Evolutionary conservation across 2,329 filamentous ascomycete species (phyloP), one percentile per base, ranked within the genome.

Genomic region (Xylaria multiplex): DNA sequence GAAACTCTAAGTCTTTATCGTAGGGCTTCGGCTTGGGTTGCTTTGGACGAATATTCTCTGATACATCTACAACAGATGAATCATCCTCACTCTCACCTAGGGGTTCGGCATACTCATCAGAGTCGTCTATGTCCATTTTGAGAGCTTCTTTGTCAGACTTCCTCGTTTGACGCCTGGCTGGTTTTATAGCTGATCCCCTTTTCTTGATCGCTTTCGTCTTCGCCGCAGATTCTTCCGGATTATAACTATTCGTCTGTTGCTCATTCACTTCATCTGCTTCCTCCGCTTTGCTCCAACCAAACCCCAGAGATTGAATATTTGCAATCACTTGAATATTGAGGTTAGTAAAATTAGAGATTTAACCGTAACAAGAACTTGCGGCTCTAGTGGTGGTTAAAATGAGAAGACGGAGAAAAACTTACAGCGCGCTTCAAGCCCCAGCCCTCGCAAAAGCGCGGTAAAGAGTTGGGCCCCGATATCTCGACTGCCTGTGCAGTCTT

Each of bases 381-480:
- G 7, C 24, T 14, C 9, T 9, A 6, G 5, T 8, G 19, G 45
- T n/a, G 9, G 22, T 5, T 9, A 53, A 45, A 42, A 24, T 3
- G 35, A n/a, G 37, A 24, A 16, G 19, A 45, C 13, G 45, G 5
- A n/a, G 2, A 40, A 19, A 24, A n/a, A 68, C 66, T 49, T 48
- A 68, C 66, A 86, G 35, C 95, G 86, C 11, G 93, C 88, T 73
- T 97, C 93, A 2, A 98, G 81, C 0, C 92, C 92, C 11, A 98
- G 76, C 0, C 90, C 93, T 69, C 96, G 85, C 24, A 97, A 77
- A 7, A 99, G 80, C 2, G 93, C 92, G 0, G 93, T 96, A 70
- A 98, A 98, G 0, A 99, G 84, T 75, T 98, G 94, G 0, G 92
- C 90, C 0, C 93, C 94, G 2, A 96, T 85, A 77, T 98, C 96